Base-by-base conservation (phyloP, 2,329 filamentous ascomycete genomes). In the Ophiostoma quercus region DNA sequence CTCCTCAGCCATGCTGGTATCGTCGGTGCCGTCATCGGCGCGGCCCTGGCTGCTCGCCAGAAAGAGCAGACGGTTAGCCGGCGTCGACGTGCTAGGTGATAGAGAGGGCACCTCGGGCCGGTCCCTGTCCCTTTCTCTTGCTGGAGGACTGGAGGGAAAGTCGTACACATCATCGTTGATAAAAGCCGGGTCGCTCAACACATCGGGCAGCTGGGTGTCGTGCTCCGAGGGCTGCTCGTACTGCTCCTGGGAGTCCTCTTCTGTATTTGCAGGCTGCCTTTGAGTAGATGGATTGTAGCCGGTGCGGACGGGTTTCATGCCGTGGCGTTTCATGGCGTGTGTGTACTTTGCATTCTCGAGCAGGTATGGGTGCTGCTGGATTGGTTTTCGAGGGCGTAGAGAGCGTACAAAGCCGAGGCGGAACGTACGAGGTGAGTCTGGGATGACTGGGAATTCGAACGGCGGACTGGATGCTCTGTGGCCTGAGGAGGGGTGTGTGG, bases 321-420 rank as follows among this genome's bases (percentile, higher is more conserved):
- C 86, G 70, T 85, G 85, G 3, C 82, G 81, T 74, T 83, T 85
- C 73, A 87, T 82, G 25, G 81, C 77, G 2, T 78, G 84, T 69
- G 82, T 83, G 75, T 87, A 87, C 37, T 83, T 81, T 0, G 81
- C 84, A 74, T 82, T 84, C 72, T 88, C 86, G 3, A 87, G 77
- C 6, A 84, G 77, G 72, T 88, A 88, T 3, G 86, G 86, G 63
- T 87, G 85, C 74, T 87, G 80, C 74, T 88, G 86, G 7, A 88
- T 88, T 0, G 85, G 85, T 71, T 87, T 88, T 25, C 86, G 82
- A 0, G 85, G 84, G 7, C 86, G 81, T n/a, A 88, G 77, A 3
- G 83, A 85, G 43, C 85, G 81, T 71, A 82, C 80, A 65, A 80
- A 77, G 14, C 77, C 78, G 37, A 73, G 69, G 1, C 70, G 71